Base-by-base conservation (phyloP, 2,329 filamentous ascomycete genomes). In the Hymenoscyphus albidus region DNA sequence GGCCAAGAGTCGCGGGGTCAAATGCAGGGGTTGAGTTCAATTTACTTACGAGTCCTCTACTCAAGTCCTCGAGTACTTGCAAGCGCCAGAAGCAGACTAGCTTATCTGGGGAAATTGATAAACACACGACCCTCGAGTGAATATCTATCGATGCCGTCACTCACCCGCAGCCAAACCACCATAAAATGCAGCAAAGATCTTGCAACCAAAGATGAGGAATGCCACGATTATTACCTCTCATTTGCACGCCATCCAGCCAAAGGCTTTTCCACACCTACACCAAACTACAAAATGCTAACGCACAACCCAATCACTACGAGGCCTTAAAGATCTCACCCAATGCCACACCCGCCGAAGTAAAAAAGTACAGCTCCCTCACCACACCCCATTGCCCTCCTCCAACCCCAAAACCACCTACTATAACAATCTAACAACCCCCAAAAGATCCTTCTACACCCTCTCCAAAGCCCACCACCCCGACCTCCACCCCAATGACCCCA, bases 401-500 rank as follows among this genome's bases (percentile, higher is more conserved):
- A 35, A 35, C 9, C 35, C 27, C 27, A 27, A 35, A 35, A 5
- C 6, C 9, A 35, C 9, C 5, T 4, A 35, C 59, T 63, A 59
- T 64, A 39, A 22, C 48, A 40, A 2, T 27, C 27, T 27, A 27
- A 27, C 27, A 27, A 27, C 44, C n/a, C 38, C 18, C 38, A 35
- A 64, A 64, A 88, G 85, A 73, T 86, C 86, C 70, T 99, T 97
- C 85, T 98, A 97, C 83, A 79, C 84, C 67, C 90, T 98, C 76
- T 97, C 93, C 74, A 96, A 97, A 79, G 80, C 84, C 62, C 89
- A 97, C 83, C 95, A 99, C 78, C 95, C 95, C 0, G 95, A 99
- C 82, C 87, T 88, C 75, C 96, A 98, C 81, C 91, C 84, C 66
- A 75, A 84, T 71, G 89, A 97, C 77, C 89, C 91, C 4, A 75